These are phyloP conservation scores for Fagus sylvatica DNA, from an alignment of 306 rosid genomes.

Conservation along the genomic window DNA sequence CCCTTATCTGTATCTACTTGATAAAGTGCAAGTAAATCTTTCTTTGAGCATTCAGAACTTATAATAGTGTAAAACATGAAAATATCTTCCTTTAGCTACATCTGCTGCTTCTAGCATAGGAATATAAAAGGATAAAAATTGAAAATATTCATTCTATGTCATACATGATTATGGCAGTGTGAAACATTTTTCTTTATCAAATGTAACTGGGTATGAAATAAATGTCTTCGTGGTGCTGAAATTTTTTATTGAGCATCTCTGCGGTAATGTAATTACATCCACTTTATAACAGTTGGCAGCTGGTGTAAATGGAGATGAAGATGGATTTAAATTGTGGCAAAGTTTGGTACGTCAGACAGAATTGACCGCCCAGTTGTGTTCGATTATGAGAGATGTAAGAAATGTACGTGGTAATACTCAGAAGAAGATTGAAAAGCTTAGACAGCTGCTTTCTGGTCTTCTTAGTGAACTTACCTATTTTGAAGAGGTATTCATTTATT, in stretches of 20 bases:
- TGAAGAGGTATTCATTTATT: constrained; percentile 74
- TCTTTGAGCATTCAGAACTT: neutral
- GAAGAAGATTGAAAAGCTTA: constrained; percentile 95
- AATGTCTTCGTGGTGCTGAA: constrained; percentile 17
- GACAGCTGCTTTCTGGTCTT: constrained; percentile 93
- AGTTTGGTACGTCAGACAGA: constrained; percentile 96
- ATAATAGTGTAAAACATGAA: neutral
- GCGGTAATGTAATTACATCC: constrained; percentile 23
- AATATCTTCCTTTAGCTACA: neutral
- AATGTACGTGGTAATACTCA: constrained; percentile 93
- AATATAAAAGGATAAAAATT: neutral
- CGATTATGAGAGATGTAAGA: constrained; percentile 87
- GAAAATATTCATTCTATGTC: neutral
- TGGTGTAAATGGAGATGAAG: constrained; percentile 75
- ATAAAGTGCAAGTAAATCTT: neutral
- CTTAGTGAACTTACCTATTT: constrained; percentile 93
- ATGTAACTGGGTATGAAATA: neutral
- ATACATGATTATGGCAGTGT: neutral
- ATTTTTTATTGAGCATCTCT: constrained; percentile 17
- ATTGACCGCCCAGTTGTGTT: constrained; percentile 89
- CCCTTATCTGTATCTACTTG: neutral
- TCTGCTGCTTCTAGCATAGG: constrained; percentile 2
- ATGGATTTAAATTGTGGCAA: constrained; percentile 90
- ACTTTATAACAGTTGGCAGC: constrained; percentile 56
- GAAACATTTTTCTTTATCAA: neutral